Evolutionary conservation across 768 basidiomycete species (phyloP).

Genomic region (Pulveroboletus sp.): DNA sequence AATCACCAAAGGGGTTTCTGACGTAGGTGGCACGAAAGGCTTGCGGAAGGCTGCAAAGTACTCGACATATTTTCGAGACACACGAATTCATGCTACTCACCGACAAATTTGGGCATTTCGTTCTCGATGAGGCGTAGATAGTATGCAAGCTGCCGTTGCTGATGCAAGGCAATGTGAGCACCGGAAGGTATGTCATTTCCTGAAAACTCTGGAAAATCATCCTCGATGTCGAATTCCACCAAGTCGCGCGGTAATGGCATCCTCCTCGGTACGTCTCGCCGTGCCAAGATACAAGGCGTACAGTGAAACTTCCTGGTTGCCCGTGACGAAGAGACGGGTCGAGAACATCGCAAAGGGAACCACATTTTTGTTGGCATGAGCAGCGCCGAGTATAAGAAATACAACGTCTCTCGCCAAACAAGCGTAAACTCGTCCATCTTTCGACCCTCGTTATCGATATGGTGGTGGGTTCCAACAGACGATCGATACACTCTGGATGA

Average conservation of each 20-base stretch:
- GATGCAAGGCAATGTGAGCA: constrained; percentile 68
- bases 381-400: neutral
- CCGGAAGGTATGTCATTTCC: constrained; percentile 60
- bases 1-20: constrained; percentile 56
- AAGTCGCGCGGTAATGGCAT: constrained; percentile 39
- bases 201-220: constrained; percentile 29
- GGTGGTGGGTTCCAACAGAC: constrained; percentile 43
- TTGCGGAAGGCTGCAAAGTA: constrained; percentile 65
- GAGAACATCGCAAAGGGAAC: constrained; percentile 16
- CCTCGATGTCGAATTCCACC: constrained; percentile 33
- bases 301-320: constrained; percentile 22
- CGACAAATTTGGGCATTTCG: constrained; percentile 82
- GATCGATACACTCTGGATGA: neutral
- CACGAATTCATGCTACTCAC: constrained; percentile 39
- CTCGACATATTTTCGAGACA: constrained; percentile 5
- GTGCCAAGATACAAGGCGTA: constrained; percentile 16
- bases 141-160: constrained; percentile 69
- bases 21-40: constrained; percentile 66
- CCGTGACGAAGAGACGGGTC: constrained; percentile 4
- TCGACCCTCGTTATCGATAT: constrained; percentile 26
- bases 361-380: constrained; percentile 16
- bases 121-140: constrained; percentile 84
- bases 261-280: constrained; percentile 16
- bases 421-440: constrained; percentile 16
- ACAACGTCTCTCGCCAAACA: constrained; percentile 19